Percentiles rank a stretch among this genome's conserved stretches.
Evolutionary conservation across 768 basidiomycete genomes (phyloP).

Genomic region (Auriscalpium microsporum): DNA sequence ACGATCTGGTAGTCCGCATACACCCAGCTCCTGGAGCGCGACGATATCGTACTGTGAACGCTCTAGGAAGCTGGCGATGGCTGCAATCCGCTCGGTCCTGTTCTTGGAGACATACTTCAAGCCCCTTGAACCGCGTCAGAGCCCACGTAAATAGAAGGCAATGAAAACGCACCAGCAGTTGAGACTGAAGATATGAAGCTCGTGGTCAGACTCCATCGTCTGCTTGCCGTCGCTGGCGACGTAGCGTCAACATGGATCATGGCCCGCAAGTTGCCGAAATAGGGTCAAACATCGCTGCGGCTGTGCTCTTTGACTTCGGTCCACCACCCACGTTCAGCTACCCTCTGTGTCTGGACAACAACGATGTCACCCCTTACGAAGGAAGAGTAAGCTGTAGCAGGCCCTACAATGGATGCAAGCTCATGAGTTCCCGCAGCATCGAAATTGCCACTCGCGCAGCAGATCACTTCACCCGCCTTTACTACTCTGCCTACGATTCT

Average conservation of each 20-base stretch:
- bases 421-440: slow-evolving; percentile 40
- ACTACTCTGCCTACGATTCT: slow-evolving; percentile 78
- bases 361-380: slow-evolving; percentile 26
- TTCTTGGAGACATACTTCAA: slow-evolving; percentile 78
- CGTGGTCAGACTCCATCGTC: slow-evolving; percentile 10
- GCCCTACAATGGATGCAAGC: background rate
- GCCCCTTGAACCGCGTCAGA: slow-evolving; percentile 46
- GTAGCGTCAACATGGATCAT: background rate
- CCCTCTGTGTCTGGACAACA: background rate
- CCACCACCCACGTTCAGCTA: background rate
- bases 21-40: slow-evolving; percentile 85
- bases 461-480: slow-evolving; percentile 74
- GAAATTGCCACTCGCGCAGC: slow-evolving; percentile 81
- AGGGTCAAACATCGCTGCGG: background rate
- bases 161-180: slow-evolving; percentile 65
- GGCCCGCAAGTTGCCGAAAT: background rate
- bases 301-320: background rate
- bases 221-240: background rate
- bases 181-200: slow-evolving; percentile 56
- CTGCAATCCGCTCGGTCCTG: slow-evolving; percentile 60
- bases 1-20: slow-evolving; percentile 70
- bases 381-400: slow-evolving; percentile 24
- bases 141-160: background rate
- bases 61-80: slow-evolving; percentile 61
- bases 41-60: slow-evolving; percentile 66